These are phyloP conservation scores for Suillus hirtellus DNA, from an alignment of 768 basidiomycete species.

Conservation along the genomic window DNA sequence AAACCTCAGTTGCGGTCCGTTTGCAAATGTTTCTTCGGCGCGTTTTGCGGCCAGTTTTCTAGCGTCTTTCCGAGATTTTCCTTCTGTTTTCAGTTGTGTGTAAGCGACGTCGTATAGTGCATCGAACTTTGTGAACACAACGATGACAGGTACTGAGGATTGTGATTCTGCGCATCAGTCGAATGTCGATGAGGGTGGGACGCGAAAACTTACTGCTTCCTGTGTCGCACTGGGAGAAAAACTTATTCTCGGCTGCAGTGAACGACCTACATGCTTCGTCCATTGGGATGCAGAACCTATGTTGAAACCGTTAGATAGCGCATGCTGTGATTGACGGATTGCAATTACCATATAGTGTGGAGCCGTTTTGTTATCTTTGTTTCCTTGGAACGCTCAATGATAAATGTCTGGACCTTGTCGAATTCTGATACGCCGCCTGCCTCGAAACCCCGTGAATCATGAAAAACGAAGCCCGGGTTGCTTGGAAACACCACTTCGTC, in stretches of 20 bases:
- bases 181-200: neutral
- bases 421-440: neutral
- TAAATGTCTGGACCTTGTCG: neutral
- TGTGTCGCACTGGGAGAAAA: conserved; percentile 14
- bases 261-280: conserved; percentile 27
- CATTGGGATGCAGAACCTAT: conserved; percentile 41
- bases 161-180: neutral
- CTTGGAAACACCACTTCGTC: neutral
- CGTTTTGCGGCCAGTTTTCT: conserved; percentile 15
- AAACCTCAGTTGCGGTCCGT: neutral
- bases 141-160: conserved; percentile 38
- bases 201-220: conserved; percentile 5
- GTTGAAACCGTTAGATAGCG: neutral
- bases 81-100: conserved; percentile 14
- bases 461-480: neutral
- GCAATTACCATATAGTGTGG: conserved; percentile 41
- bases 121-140: conserved; percentile 41
- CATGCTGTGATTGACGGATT: neutral
- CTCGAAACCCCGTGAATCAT: neutral
- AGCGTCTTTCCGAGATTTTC: conserved; percentile 15
- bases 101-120: conserved; percentile 26
- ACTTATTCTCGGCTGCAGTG: conserved; percentile 28
- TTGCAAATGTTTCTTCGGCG: conserved; percentile 14
- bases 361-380: conserved; percentile 24
- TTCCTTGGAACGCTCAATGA: neutral